Evolutionary conservation across 257 asterid genomes (phyloP).

Genomic region (Voacanga thouarsii): DNA sequence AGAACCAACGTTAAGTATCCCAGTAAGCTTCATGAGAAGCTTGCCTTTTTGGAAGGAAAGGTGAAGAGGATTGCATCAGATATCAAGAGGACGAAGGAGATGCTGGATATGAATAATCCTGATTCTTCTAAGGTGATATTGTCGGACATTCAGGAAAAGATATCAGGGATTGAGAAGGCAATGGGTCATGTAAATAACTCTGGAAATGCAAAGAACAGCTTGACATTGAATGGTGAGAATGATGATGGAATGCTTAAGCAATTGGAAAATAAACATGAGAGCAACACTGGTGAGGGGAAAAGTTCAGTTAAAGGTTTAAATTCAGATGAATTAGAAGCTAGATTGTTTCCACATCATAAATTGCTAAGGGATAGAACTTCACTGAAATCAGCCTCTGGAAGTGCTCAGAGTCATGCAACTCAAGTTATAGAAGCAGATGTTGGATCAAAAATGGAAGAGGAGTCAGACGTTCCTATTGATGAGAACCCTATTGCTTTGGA

Average conservation of each 20-base stretch:
- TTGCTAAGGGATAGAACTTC: slow-evolving; percentile 56
- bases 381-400: slow-evolving; percentile 32
- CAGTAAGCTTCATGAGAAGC: slow-evolving; percentile 72
- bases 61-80: slow-evolving; percentile 77
- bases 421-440: slow-evolving; percentile 25
- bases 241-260: slow-evolving; percentile 18
- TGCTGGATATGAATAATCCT: slow-evolving; percentile 56
- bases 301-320: slow-evolving; percentile 51
- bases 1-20: slow-evolving; percentile 38
- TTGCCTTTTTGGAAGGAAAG: slow-evolving; percentile 75
- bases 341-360: slow-evolving; percentile 78
- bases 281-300: slow-evolving; percentile 25
- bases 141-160: slow-evolving; percentile 67
- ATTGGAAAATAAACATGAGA: slow-evolving; percentile 22
- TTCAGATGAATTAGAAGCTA: slow-evolving; percentile 54
- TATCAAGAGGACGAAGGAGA: slow-evolving; percentile 71
- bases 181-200: slow-evolving; percentile 44
- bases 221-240: slow-evolving; percentile 16
- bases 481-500: slow-evolving; percentile 46
- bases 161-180: slow-evolving; percentile 76
- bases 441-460: slow-evolving; percentile 29
- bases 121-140: slow-evolving; percentile 65
- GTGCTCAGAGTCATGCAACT: slow-evolving; percentile 11
- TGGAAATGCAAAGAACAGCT: slow-evolving; percentile 30
- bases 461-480: slow-evolving; percentile 24